Conservation (phyloP, 768 basidiomycete species). For the Russula emetica region DNA sequence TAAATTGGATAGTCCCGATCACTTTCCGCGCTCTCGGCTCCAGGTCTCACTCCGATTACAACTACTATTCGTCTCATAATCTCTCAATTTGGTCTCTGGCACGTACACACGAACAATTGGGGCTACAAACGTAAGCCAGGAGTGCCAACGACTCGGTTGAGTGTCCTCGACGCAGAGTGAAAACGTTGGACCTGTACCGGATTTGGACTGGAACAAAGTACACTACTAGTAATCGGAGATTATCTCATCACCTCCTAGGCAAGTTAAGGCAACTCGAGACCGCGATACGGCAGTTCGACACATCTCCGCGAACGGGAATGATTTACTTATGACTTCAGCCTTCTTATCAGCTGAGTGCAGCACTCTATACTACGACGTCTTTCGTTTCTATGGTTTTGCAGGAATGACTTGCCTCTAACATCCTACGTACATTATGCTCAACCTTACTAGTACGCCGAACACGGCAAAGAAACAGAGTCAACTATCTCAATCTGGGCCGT, state of each 20-base stretch:
- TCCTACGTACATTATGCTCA: neutral
- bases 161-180: no score
- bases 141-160: no score
- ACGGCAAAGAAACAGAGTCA: neutral
- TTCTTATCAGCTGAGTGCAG: neutral
- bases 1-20: neutral
- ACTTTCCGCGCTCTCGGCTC: neutral
- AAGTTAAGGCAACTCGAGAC: neutral
- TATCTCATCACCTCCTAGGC: neutral
- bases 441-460: neutral
- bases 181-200: no score
- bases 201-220: no score
- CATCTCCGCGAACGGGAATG: neutral
- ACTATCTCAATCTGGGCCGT: neutral
- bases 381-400: neutral
- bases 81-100: no score
- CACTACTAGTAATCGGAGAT: neutral
- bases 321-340: conserved; percentile 6
- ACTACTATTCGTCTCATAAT: neutral
- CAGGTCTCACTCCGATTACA: neutral
- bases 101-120: no score
- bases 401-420: neutral
- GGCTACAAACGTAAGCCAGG: no score
- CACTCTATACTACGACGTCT: neutral
- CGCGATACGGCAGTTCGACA: neutral